Evolutionary conservation across 2,329 filamentous ascomycete genomes (phyloP).

Genomic region (Claviceps digitariae): DNA sequence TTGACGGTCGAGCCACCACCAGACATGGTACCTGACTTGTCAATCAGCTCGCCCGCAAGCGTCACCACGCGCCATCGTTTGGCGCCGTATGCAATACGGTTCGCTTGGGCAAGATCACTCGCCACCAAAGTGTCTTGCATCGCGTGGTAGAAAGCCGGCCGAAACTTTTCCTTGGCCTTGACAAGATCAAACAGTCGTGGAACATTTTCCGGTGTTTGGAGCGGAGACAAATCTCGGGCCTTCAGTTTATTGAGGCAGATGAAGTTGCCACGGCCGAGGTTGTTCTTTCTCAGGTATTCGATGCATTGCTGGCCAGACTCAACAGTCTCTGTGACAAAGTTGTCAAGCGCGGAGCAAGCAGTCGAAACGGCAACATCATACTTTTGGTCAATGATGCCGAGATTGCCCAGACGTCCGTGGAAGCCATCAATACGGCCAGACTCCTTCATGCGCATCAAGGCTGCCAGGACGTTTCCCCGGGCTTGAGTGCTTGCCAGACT

Average conservation of each 20-base stretch:
- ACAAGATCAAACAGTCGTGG: constrained; percentile 89
- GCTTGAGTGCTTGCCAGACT: constrained; percentile 84
- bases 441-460: constrained; percentile 87
- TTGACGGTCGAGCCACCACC: constrained; percentile 87
- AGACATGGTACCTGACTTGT: constrained; percentile 97
- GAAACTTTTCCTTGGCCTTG: constrained; percentile 74
- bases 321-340: constrained; percentile 92
- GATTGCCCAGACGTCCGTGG: constrained; percentile 84
- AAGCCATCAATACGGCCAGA: constrained; percentile 96
- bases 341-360: constrained; percentile 80
- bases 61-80: constrained; percentile 94
- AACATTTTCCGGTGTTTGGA: constrained; percentile 83
- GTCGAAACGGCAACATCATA: constrained; percentile 99
- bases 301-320: constrained; percentile 97
- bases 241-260: constrained; percentile 86
- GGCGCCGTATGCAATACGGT: constrained; percentile 89
- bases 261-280: constrained; percentile 90
- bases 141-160: constrained; percentile 86
- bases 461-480: constrained; percentile 81
- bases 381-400: constrained; percentile 83
- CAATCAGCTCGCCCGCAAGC: constrained; percentile 85
- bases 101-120: constrained; percentile 84
- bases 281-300: constrained; percentile 93
- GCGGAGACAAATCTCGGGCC: constrained; percentile 59
- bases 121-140: constrained; percentile 93